These are phyloP conservation scores for Discostella stelligera DNA, from an alignment of 352 stramenopile species.

Conservation along the genomic window DNA sequence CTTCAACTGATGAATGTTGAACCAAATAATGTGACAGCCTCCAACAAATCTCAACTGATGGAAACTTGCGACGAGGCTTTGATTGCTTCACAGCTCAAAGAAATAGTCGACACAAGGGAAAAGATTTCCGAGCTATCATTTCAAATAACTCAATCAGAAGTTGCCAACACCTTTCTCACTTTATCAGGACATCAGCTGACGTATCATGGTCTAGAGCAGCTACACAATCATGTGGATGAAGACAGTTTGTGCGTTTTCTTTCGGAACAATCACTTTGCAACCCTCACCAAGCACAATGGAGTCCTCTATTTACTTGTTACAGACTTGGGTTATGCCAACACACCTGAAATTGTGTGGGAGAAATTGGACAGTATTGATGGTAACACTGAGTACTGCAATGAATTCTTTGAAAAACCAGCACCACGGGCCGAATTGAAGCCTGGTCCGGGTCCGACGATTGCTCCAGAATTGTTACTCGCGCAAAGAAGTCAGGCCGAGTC, in stretches of 20 bases:
- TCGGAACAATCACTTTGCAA: conserved; percentile 98
- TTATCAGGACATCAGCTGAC: conserved; percentile 91
- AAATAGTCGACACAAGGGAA: conserved; percentile 13
- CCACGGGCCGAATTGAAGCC: conserved; percentile 23
- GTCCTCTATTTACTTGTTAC: conserved; percentile 94
- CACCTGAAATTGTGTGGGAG: conserved; percentile 93
- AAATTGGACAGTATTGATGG: conserved; percentile 87
- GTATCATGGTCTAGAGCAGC: conserved; percentile 89
- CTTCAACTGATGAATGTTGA: neutral
- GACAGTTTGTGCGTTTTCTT: conserved; percentile 95
- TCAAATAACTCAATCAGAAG: conserved; percentile 43
- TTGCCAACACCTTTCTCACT: conserved; percentile 89
- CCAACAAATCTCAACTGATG: neutral
- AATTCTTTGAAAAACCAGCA: conserved; percentile 49
- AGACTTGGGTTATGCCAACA: conserved; percentile 93
- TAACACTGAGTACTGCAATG: conserved; percentile 74
- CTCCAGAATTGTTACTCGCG: conserved; percentile 51
- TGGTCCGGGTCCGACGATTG: conserved; percentile 34
- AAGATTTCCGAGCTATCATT: conserved; percentile 20
- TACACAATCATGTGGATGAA: conserved; percentile 90
- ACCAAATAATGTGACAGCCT: neutral
- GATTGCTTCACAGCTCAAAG: conserved; percentile 6
- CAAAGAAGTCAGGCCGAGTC: conserved; percentile 52
- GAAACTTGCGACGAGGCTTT: neutral
- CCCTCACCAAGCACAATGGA: conserved; percentile 92